Evolutionary conservation across 139 green algal species (phyloP).

Genomic region (Edaphochlamys debaryana): DNA sequence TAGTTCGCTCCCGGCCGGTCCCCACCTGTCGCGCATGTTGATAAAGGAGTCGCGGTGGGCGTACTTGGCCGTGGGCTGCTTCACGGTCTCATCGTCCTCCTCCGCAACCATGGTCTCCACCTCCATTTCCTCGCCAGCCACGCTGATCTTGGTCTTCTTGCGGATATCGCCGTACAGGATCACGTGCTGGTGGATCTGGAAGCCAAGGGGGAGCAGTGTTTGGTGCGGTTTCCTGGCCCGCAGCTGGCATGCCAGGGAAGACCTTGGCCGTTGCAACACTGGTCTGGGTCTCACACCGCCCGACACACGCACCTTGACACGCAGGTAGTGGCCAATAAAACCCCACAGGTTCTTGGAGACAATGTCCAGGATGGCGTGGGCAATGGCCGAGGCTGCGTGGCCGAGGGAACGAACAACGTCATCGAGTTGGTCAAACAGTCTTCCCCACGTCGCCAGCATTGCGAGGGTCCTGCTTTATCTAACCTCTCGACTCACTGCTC

Average conservation of each 20-base stretch:
- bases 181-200: conserved; percentile 66
- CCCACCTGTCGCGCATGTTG: conserved; percentile 52
- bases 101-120: conserved; percentile 58
- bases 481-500: background rate
- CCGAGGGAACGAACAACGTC: background rate
- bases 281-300: too few relatives aligned
- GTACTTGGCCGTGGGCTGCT: conserved; percentile 48
- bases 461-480: too few relatives aligned
- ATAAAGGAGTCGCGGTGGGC: conserved; percentile 61
- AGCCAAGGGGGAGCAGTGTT: background rate
- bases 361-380: conserved; percentile 63
- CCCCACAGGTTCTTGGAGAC: conserved; percentile 76
- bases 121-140: conserved; percentile 59
- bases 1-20: too few relatives aligned
- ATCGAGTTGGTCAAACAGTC: too few relatives aligned
- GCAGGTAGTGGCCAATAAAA: conserved; percentile 61
- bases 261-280: too few relatives aligned
- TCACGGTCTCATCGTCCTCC: conserved; percentile 51
- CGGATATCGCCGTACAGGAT: conserved; percentile 67
- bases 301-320: conserved; percentile 50
- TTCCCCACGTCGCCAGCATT: too few relatives aligned
- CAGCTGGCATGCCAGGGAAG: background rate
- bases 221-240: background rate
- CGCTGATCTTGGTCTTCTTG: conserved; percentile 58
- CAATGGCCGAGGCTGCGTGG: conserved; percentile 27